These are phyloP conservation scores for Grosmannia serpens DNA, from an alignment of 2,329 filamentous ascomycete genomes.

Conservation along the genomic window DNA sequence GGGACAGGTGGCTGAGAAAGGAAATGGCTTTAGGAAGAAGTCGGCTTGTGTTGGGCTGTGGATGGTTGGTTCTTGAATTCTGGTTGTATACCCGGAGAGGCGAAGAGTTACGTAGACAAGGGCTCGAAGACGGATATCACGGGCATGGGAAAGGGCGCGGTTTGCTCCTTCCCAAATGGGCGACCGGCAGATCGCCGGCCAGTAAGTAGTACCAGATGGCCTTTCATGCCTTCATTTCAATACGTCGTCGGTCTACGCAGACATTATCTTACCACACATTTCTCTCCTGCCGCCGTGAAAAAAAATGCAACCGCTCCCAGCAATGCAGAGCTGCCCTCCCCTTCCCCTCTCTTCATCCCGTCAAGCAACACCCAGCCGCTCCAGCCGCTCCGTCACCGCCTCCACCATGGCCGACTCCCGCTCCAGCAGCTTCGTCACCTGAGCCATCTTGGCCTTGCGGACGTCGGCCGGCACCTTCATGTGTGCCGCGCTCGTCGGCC, in stretches of 20 bases:
- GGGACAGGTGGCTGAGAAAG: not conserved
- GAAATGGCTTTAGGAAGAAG: not conserved
- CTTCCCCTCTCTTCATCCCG: too few relatives aligned
- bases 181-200: not conserved
- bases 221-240: not conserved
- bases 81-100: too few relatives aligned
- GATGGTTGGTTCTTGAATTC: too few relatives aligned
- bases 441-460: constrained; percentile 49
- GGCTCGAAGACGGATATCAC: not conserved
- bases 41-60: too few relatives aligned
- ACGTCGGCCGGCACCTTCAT: constrained; percentile 48
- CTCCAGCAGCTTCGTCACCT: constrained; percentile 52
- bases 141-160: not conserved
- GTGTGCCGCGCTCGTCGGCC: constrained; percentile 17
- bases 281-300: not conserved
- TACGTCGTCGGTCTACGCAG: not conserved
- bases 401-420: constrained; percentile 58
- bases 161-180: not conserved
- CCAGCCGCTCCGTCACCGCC: constrained; percentile 50
- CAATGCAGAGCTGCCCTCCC: not conserved
- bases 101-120: too few relatives aligned
- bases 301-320: not conserved
- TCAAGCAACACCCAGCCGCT: constrained; percentile 32
- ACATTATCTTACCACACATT: not conserved
- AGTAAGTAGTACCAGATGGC: not conserved